A percentile compares a stretch with the other conserved stretches of the same genome.
Evolutionary conservation across 1,139 yeast genomes (phyloP).

Genomic region (Hanseniaspora gamundiae): DNA sequence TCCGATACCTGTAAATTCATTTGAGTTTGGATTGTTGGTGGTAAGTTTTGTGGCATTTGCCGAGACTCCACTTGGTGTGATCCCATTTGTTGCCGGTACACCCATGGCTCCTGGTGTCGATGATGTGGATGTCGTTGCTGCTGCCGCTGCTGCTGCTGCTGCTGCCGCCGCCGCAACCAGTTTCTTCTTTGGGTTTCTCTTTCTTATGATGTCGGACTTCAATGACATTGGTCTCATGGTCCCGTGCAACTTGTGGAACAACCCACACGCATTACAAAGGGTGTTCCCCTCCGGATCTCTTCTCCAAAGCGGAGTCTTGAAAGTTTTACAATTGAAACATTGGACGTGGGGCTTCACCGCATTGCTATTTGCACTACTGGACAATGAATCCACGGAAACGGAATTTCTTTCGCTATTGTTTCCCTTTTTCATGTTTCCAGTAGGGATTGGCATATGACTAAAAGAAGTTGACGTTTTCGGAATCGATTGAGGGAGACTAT

Average conservation of each 20-base stretch:
- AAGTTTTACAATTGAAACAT: conserved; percentile 87
- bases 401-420: conserved; percentile 1
- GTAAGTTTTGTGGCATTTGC: neutral
- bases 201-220: conserved; percentile 89
- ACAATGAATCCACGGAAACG: neutral
- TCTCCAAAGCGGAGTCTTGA: conserved; percentile 93
- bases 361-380: conserved; percentile 3
- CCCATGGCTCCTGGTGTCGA: too few species aligned
- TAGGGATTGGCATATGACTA: neutral
- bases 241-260: conserved; percentile 86
- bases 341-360: conserved; percentile 22
- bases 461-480: neutral
- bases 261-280: conserved; percentile 91
- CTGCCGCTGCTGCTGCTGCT: conserved; percentile 2
- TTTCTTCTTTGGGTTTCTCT: conserved; percentile 38
- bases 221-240: conserved; percentile 85
- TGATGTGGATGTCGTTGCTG: neutral
- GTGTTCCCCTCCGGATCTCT: conserved; percentile 91
- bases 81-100: neutral
- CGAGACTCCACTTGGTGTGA: neutral
- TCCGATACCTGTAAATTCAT: neutral
- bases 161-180: conserved; percentile 14
- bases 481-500: neutral
- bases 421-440: neutral
- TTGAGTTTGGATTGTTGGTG: neutral